phyloP scores from a whole-genome alignment of 2,329 filamentous ascomycete species.

The Colletotrichum costaricense region DNA sequence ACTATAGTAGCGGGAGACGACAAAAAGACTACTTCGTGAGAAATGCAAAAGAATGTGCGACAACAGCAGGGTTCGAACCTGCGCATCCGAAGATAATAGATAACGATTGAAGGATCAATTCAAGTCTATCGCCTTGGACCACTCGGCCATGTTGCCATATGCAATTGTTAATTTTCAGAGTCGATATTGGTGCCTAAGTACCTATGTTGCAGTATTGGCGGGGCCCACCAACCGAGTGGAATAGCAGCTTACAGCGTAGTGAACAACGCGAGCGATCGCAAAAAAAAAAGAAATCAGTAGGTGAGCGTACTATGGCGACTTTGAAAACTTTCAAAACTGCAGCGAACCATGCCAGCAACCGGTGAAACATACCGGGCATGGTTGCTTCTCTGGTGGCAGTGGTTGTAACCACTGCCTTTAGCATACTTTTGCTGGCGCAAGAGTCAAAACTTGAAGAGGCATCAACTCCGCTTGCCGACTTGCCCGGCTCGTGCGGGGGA shows the following conservation, averaged over 20 bases:
- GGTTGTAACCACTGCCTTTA: not conserved
- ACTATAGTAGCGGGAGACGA: not conserved
- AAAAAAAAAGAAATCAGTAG: not conserved
- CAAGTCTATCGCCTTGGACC: slow-evolving; percentile 35
- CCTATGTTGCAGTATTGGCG: fast-evolving
- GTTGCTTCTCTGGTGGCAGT: too few species aligned
- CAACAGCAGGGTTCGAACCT: slow-evolving; percentile 37
- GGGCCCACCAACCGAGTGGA: not conserved
- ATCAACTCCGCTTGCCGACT: not conserved
- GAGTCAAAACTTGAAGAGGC: not conserved
- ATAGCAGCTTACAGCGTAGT: not conserved
- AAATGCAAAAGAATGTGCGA: not conserved
- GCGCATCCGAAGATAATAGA: slow-evolving; percentile 34
- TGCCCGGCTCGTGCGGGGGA: not conserved
- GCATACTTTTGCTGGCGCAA: slow-evolving; percentile 1
- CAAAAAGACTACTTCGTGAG: not conserved
- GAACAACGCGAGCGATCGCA: not conserved
- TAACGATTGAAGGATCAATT: slow-evolving; percentile 10
- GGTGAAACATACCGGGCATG: not conserved
- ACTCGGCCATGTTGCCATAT: slow-evolving; percentile 34
- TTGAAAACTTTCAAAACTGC: not conserved
- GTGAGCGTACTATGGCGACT: not conserved
- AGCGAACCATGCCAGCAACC: not conserved
- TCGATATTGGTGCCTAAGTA: fast-evolving
- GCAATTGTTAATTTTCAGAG: fast-evolving